Evolutionary conservation across 441 rosid species (phyloP).

Genomic region (Erodium texanum): DNA sequence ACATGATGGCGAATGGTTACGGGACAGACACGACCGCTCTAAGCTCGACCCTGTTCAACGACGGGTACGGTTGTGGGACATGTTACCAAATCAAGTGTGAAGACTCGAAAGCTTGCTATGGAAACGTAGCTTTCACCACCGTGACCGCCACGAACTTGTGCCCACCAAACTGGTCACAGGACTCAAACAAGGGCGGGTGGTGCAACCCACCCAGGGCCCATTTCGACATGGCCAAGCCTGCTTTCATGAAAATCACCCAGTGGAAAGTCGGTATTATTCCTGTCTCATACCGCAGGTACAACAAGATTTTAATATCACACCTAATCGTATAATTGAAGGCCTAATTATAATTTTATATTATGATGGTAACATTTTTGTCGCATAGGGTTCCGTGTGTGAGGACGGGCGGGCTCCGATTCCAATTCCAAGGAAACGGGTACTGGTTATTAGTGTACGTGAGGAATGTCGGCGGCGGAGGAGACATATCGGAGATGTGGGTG

Average conservation of each 20-base stretch:
- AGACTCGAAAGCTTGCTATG: slow-evolving; percentile 40
- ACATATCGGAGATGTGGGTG: slow-evolving; percentile 66
- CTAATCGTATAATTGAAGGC: too few species aligned
- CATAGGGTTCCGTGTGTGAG: slow-evolving; percentile 55
- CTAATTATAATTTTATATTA: too few species aligned
- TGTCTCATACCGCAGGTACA: slow-evolving; percentile 57
- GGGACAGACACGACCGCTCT: slow-evolving; percentile 61
- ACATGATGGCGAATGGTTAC: slow-evolving; percentile 51
- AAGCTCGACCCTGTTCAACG: slow-evolving; percentile 55
- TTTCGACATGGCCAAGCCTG: slow-evolving; percentile 82
- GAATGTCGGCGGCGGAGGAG: slow-evolving; percentile 81
- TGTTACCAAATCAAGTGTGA: slow-evolving; percentile 59
- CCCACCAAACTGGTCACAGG: slow-evolving; percentile 76
- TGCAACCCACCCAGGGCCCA: slow-evolving; percentile 79
- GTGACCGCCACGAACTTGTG: slow-evolving; percentile 73
- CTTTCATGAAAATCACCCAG: slow-evolving; percentile 69
- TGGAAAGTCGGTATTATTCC: slow-evolving; percentile 82
- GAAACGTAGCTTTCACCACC: slow-evolving; percentile 28
- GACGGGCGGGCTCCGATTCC: slow-evolving; percentile 51
- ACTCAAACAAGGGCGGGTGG: slow-evolving; percentile 76
- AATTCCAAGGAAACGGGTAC: slow-evolving; percentile 70
- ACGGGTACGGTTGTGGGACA: slow-evolving; percentile 65
- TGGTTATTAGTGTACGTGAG: slow-evolving; percentile 73
- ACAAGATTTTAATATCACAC: too few species aligned
- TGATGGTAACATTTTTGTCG: too few species aligned